Conservation (phyloP, 2,329 filamentous ascomycete genomes). For the Juglanconis sp. region DNA sequence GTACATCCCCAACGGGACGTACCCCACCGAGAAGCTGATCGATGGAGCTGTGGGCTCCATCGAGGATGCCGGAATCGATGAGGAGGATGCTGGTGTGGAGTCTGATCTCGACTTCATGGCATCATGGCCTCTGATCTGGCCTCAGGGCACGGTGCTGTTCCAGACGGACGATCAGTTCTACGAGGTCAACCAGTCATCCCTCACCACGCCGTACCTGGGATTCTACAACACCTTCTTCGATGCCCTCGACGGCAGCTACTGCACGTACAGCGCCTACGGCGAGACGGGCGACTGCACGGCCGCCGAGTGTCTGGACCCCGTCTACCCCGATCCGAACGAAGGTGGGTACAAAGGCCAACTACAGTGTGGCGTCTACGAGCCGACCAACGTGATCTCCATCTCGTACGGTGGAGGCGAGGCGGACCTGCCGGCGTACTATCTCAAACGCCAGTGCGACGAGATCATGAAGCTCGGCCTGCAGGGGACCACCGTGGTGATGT, state of each 20-base stretch:
- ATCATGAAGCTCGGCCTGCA: slow-evolving; percentile 45
- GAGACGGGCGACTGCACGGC: slow-evolving; percentile 40
- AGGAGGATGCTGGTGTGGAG: slow-evolving; percentile 27
- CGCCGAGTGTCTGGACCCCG: slow-evolving; percentile 43
- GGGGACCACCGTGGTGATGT: slow-evolving; percentile 38
- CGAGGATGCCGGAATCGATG: background rate
- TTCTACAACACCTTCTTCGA: slow-evolving; percentile 42
- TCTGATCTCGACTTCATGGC: slow-evolving; percentile 47
- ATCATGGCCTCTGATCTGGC: slow-evolving; percentile 47
- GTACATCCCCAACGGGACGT: slow-evolving; percentile 27
- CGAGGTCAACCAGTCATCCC: slow-evolving; percentile 20
- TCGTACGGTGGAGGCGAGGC: slow-evolving; percentile 48
- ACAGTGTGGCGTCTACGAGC: slow-evolving; percentile 33
- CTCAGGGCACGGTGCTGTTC: slow-evolving; percentile 38
- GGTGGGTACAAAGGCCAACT: slow-evolving; percentile 47
- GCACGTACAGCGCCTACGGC: slow-evolving; percentile 44
- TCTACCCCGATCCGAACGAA: slow-evolving; percentile 42
- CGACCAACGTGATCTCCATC: slow-evolving; percentile 50
- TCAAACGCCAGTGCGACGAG: slow-evolving; percentile 39
- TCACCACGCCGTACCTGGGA: slow-evolving; percentile 25
- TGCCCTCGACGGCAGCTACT: slow-evolving; percentile 40
- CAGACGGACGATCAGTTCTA: slow-evolving; percentile 29
- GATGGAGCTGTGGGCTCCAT: slow-evolving; percentile 24
- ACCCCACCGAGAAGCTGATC: slow-evolving; percentile 24
- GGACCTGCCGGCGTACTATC: slow-evolving; percentile 44